phyloP scores from a whole-genome alignment of 2,329 filamentous ascomycete species.

The Claviceps sorghi region DNA sequence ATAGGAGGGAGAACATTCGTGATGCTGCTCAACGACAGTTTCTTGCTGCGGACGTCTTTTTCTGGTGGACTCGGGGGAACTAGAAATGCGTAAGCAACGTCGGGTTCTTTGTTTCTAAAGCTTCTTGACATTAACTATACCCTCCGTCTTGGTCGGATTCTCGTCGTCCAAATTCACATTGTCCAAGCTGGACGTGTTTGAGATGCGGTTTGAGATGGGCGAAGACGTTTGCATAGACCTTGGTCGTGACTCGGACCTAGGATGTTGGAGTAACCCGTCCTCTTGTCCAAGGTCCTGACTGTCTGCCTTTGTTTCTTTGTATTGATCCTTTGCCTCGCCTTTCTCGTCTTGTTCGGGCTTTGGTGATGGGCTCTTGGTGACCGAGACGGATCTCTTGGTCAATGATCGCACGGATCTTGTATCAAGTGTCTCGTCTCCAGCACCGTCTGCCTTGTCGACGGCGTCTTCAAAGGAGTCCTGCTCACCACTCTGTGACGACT shows the following conservation, averaged over 20 bases:
- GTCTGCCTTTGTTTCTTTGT: slow-evolving; percentile 5
- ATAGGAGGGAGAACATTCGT: slow-evolving; percentile 58
- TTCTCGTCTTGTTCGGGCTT: neutral
- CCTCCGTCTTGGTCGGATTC: slow-evolving; percentile 18
- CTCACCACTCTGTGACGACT: slow-evolving; percentile 16
- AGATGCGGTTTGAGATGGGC: slow-evolving; percentile 28
- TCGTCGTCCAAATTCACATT: slow-evolving; percentile 56
- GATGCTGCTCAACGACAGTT: slow-evolving; percentile 53
- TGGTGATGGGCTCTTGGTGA: slow-evolving; percentile 19
- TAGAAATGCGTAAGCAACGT: slow-evolving; percentile 11
- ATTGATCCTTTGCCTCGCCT: slow-evolving; percentile 1
- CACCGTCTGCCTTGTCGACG: slow-evolving; percentile 34
- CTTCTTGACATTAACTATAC: slow-evolving; percentile 12
- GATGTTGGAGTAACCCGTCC: slow-evolving; percentile 5
- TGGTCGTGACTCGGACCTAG: slow-evolving; percentile 10
- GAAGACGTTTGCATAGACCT: slow-evolving; percentile 21
- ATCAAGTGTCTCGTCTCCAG: slow-evolving; percentile 60
- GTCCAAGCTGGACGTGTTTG: slow-evolving; percentile 34
- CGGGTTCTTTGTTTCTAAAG: neutral
- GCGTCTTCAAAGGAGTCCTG: slow-evolving; percentile 62
- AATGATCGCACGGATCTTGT: slow-evolving; percentile 50
- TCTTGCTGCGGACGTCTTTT: slow-evolving; percentile 33
- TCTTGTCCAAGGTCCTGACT: slow-evolving; percentile 8
- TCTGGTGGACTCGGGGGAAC: slow-evolving; percentile 19
- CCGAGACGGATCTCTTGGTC: slow-evolving; percentile 30